Conservation (phyloP, 257 asterid genomes). For the Vinca minor region DNA sequence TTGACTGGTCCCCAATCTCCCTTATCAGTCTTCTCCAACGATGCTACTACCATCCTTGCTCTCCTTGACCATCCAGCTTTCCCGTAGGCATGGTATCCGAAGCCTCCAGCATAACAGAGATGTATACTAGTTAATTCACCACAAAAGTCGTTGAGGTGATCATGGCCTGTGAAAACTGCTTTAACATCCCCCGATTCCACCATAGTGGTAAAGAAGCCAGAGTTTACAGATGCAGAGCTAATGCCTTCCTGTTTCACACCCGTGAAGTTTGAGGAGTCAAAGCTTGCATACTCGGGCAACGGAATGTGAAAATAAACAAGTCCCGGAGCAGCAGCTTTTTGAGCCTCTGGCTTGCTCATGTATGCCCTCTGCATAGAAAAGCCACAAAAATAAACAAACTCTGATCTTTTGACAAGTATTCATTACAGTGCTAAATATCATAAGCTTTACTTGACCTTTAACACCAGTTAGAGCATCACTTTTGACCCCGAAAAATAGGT, state of each 20-base stretch:
- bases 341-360: slow-evolving; percentile 50
- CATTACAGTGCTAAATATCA: background rate
- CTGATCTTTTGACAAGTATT: background rate
- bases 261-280: slow-evolving; percentile 66
- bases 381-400: background rate
- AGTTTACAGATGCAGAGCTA: slow-evolving; percentile 73
- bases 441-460: too few relatives aligned
- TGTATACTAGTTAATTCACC: slow-evolving; percentile 59
- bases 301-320: slow-evolving; percentile 93
- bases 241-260: slow-evolving; percentile 82
- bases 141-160: slow-evolving; percentile 88
- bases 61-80: slow-evolving; percentile 91
- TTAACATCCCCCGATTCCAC: slow-evolving; percentile 82
- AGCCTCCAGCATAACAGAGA: slow-evolving; percentile 93
- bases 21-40: slow-evolving; percentile 57
- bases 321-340: slow-evolving; percentile 63
- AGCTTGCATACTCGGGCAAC: slow-evolving; percentile 72
- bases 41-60: slow-evolving; percentile 81
- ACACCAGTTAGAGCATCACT: too few relatives aligned
- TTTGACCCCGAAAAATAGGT: too few relatives aligned
- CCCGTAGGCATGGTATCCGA: slow-evolving; percentile 95
- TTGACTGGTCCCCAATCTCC: slow-evolving; percentile 77
- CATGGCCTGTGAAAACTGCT: slow-evolving; percentile 90
- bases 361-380: slow-evolving; percentile 45
- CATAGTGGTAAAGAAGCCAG: slow-evolving; percentile 83